Evolutionary conservation across 305 asterid genomes (phyloP).

Genomic region (Nicotiana rustica): DNA sequence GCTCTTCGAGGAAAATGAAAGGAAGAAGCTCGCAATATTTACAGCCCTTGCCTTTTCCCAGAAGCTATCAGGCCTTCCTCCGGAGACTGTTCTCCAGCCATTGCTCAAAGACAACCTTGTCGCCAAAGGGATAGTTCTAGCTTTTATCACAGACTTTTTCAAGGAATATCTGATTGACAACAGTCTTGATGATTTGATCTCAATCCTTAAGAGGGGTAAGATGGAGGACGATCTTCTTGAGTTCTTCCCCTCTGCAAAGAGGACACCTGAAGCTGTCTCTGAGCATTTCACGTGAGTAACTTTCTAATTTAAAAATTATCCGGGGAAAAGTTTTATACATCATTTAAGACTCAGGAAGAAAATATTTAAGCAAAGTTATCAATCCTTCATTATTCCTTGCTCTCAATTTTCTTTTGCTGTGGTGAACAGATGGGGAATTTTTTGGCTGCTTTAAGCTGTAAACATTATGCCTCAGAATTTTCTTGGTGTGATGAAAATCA

Average conservation of each 20-base stretch:
- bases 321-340: background rate
- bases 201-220: conserved; percentile 93
- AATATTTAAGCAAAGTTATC: background rate
- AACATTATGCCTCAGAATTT: background rate
- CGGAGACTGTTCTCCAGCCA: conserved; percentile 98
- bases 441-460: background rate
- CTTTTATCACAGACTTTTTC: conserved; percentile 93
- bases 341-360: background rate
- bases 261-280: conserved; percentile 89
- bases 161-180: conserved; percentile 96
- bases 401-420: background rate
- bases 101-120: conserved; percentile 97
- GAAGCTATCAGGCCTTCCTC: conserved; percentile 97
- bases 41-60: conserved; percentile 99
- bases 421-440: background rate
- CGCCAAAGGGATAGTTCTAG: conserved; percentile 94
- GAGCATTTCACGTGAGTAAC: conserved; percentile 92
- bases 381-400: background rate
- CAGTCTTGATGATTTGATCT: conserved; percentile 94
- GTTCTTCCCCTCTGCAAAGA: conserved; percentile 85
- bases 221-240: conserved; percentile 93
- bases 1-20: conserved; percentile 93
- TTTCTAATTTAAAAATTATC: background rate
- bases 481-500: background rate
- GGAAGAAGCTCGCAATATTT: conserved; percentile 96